These are phyloP conservation scores for Macrolepiota albuminosa DNA, from an alignment of 768 basidiomycete genomes.

Conservation along the genomic window DNA sequence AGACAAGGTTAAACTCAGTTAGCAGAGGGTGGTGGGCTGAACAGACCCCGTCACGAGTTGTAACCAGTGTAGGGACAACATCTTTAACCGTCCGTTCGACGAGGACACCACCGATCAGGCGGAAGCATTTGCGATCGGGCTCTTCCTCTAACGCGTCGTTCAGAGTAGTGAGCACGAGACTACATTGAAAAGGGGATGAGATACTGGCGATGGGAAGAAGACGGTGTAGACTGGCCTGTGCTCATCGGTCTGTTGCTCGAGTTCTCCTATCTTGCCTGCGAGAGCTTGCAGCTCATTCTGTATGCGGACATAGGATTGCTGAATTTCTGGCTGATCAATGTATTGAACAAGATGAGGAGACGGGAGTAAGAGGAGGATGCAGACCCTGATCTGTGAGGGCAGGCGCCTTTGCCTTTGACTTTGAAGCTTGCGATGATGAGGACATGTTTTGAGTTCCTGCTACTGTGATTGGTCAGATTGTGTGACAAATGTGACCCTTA, in stretches of 20 bases:
- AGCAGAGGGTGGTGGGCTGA: not conserved
- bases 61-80: constrained; percentile 84
- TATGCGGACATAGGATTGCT: constrained; percentile 73
- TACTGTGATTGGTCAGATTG: constrained; percentile 42
- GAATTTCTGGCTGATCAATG: constrained; percentile 68
- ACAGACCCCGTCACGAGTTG: constrained; percentile 84
- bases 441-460: constrained; percentile 29
- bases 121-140: constrained; percentile 92
- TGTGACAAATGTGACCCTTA: constrained; percentile 30
- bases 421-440: constrained; percentile 48
- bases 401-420: constrained; percentile 54
- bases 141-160: constrained; percentile 78
- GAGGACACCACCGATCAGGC: constrained; percentile 91
- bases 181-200: constrained; percentile 24
- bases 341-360: constrained; percentile 25
- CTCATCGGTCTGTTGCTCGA: constrained; percentile 95
- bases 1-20: constrained; percentile 12
- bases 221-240: constrained; percentile 62
- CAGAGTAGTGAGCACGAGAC: constrained; percentile 85
- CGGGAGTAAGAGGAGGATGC: constrained; percentile 14
- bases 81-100: constrained; percentile 96
- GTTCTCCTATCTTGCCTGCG: constrained; percentile 91
- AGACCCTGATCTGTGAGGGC: constrained; percentile 71
- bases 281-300: constrained; percentile 90
- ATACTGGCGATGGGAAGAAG: not conserved